Conservation (phyloP, 2,329 filamentous ascomycete genomes). For the Xylariaceae sp. region DNA sequence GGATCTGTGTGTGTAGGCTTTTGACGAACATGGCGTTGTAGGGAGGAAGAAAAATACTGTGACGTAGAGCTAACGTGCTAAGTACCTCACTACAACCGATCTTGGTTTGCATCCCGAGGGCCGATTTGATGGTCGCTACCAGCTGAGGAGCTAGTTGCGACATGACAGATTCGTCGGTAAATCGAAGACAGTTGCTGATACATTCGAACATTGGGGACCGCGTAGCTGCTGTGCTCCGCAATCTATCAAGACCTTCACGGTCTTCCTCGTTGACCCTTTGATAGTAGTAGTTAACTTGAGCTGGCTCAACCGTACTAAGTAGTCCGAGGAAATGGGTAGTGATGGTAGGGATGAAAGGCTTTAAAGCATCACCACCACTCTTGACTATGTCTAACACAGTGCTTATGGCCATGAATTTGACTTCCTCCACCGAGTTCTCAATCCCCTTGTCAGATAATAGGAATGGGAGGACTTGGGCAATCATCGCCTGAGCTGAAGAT, state of each 20-base stretch:
- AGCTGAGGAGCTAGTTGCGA: conserved; percentile 73
- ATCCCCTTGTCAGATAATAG: conserved; percentile 87
- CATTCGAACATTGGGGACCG: conserved; percentile 91
- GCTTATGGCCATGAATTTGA: conserved; percentile 80
- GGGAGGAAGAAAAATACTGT: conserved; percentile 75
- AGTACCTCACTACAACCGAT: conserved; percentile 88
- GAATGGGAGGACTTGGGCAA: conserved; percentile 88
- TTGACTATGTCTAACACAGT: conserved; percentile 91
- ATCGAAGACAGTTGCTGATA: conserved; percentile 86
- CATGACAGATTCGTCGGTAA: conserved; percentile 82
- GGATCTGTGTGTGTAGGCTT: conserved; percentile 78
- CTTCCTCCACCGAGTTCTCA: conserved; percentile 86
- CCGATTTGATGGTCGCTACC: conserved; percentile 80
- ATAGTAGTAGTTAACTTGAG: conserved; percentile 91
- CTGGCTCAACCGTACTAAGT: conserved; percentile 86
- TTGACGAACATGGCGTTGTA: conserved; percentile 79
- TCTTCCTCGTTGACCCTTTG: conserved; percentile 87
- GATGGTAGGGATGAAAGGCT: conserved; percentile 81
- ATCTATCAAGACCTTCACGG: conserved; percentile 87
- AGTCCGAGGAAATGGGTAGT: conserved; percentile 81
- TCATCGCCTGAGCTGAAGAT: conserved; percentile 77
- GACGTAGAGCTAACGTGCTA: conserved; percentile 82
- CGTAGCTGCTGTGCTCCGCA: conserved; percentile 81
- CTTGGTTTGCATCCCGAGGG: conserved; percentile 92
- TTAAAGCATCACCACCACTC: conserved; percentile 79